These are phyloP conservation scores for Hyphochytrium catenoides DNA, from an alignment of 352 stramenopile species.

Conservation along the genomic window DNA sequence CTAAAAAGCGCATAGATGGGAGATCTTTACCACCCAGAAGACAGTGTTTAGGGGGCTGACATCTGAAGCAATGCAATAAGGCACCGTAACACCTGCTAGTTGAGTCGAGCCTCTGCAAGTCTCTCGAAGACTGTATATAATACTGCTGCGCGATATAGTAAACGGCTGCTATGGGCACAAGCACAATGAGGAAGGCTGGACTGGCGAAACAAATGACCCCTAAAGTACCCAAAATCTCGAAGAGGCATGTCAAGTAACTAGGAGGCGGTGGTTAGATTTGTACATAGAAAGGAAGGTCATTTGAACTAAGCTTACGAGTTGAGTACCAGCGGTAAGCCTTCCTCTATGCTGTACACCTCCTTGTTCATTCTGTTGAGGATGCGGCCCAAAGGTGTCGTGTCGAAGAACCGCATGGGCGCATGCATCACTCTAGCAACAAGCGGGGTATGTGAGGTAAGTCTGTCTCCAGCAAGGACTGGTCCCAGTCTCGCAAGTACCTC, in stretches of 20 bases:
- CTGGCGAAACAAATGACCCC: constrained; percentile 26
- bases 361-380: constrained; percentile 80
- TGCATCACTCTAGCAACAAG: constrained; percentile 31
- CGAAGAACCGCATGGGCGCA: constrained; percentile 67
- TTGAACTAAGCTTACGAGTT: no score
- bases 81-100: constrained; percentile 23
- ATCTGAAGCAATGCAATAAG: no score
- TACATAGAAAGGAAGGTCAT: no score
- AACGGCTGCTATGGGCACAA: constrained; percentile 26
- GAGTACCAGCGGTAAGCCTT: constrained; percentile 38
- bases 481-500: no score
- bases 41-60: no score
- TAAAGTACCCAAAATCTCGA: constrained; percentile 34
- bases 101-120: constrained; percentile 66
- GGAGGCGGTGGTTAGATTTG: constrained; percentile 7
- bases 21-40: no score
- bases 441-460: constrained; percentile 8
- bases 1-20: constrained; percentile 63
- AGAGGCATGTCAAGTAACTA: constrained; percentile 19
- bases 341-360: constrained; percentile 70
- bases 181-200: constrained; percentile 22
- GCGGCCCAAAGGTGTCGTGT: constrained; percentile 66
- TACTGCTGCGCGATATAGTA: constrained; percentile 56
- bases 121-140: constrained; percentile 26
- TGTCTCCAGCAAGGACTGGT: no score